These are phyloP conservation scores for Hyaloscypha bicolor DNA, from an alignment of 495 filamentous ascomycete genomes.

Conservation along the genomic window DNA sequence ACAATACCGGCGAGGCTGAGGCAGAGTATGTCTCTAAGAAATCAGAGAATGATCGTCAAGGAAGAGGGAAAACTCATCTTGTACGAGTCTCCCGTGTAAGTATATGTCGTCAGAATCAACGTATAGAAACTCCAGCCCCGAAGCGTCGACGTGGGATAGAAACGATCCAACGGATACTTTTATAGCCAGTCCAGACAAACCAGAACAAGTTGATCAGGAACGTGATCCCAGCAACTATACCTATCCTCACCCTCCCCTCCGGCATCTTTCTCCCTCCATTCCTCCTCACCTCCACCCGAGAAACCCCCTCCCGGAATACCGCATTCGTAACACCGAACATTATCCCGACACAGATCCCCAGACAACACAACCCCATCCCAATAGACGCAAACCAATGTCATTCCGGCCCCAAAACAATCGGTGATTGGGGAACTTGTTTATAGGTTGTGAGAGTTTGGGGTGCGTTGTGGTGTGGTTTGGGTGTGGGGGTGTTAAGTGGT, in stretches of 20 bases:
- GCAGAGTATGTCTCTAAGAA: constrained; percentile 31
- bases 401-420: too few species aligned
- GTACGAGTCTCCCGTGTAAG: constrained; percentile 20
- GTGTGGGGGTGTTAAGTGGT: too few species aligned
- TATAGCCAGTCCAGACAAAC: constrained; percentile 26
- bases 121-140: constrained; percentile 45
- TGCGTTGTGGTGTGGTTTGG: too few species aligned
- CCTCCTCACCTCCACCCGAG: constrained; percentile 38
- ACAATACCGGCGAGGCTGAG: constrained; percentile 41
- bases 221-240: constrained; percentile 50
- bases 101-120: constrained; percentile 34
- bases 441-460: too few species aligned
- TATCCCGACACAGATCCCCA: too few species aligned
- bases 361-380: too few species aligned
- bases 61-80: not conserved
- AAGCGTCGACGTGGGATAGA: constrained; percentile 47
- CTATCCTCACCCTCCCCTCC: constrained; percentile 41
- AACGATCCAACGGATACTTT: constrained; percentile 47
- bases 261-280: constrained; percentile 30
- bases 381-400: too few species aligned
- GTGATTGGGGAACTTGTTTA: too few species aligned
- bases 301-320: too few species aligned
- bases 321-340: too few species aligned
- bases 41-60: not conserved
- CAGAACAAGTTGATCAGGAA: constrained; percentile 7